Percentiles rank a stretch among this genome's conserved stretches.
These are phyloP conservation scores for Lunularia cruciata DNA, from an alignment of 225 moss, liverwort and hornwort species.

Conservation along the genomic window DNA sequence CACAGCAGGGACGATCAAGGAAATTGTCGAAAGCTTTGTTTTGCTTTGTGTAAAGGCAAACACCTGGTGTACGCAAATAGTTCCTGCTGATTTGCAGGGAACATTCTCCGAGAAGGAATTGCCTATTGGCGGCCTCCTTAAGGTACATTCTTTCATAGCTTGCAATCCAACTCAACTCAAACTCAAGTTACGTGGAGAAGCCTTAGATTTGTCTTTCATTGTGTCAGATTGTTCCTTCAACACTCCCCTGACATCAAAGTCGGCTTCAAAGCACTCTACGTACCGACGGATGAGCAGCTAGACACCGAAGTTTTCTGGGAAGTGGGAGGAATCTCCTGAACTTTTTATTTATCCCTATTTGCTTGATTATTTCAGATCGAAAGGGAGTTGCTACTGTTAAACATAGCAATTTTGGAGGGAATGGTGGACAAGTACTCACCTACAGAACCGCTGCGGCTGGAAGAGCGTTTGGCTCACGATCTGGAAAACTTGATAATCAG, in stretches of 20 bases:
- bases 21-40: slow-evolving; percentile 37
- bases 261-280: too few relatives aligned
- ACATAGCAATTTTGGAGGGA: slow-evolving; percentile 11
- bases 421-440: slow-evolving; percentile 17
- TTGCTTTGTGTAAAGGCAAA: slow-evolving; percentile 41
- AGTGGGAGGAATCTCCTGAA: too few relatives aligned
- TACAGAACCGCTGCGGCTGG: not conserved
- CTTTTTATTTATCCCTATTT: not conserved
- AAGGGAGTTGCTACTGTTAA: slow-evolving; percentile 16
- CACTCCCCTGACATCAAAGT: too few relatives aligned
- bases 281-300: too few relatives aligned
- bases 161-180: too few relatives aligned
- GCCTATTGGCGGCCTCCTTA: slow-evolving; percentile 45
- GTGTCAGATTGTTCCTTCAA: too few relatives aligned
- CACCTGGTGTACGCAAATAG: slow-evolving; percentile 58
- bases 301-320: too few relatives aligned
- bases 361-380: slow-evolving; percentile 1
- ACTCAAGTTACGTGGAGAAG: too few relatives aligned
- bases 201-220: too few relatives aligned
- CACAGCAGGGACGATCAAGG: slow-evolving; percentile 22
- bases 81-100: slow-evolving; percentile 46
- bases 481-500: slow-evolving; percentile 23
- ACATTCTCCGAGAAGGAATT: slow-evolving; percentile 48
- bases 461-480: slow-evolving; percentile 15
- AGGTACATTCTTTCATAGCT: too few relatives aligned